Base-by-base conservation (phyloP, 495 filamentous ascomycete species). In the Ramalina intermedia region DNA sequence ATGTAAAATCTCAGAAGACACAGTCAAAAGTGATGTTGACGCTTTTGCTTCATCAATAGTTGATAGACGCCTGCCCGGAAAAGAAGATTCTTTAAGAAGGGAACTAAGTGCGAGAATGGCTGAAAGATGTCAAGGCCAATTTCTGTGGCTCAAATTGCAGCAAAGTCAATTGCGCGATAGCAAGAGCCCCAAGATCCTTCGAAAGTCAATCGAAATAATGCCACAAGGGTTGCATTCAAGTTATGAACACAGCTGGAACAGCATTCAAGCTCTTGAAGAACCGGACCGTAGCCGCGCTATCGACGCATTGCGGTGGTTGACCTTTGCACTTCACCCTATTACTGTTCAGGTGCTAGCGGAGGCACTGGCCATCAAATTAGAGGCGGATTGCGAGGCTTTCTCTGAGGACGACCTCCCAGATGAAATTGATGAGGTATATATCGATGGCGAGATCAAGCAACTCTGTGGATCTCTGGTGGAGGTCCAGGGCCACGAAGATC, bases 391-490 rank as follows among this genome's bases (percentile, higher is more conserved):
- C 2, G 23, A 51, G 5, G 41, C 37, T 14, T 37, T 52, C 5
- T 27, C 18, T 12, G 20, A 24, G 16, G 55, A 58, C 18, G 60
- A 65, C 21, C 17, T 63, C 26, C 59, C 58, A 1, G 56, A 60
- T 36, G 51, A 45, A 2, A 39, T 54, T 13, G 55, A 62, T 6
- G 50, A 55, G 12, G 21, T 40, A 5, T 65, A 61, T 50, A 49
- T 58, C 21, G 50, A 55, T 44, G 49, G 41, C 14, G 51, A 59
- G 26, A 59, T 65, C 16, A 1, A 52, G 3, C 54, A 47, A 24
- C 52, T 59, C 16, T 65, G 58, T 40, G 56, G 54, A 2, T 59
- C 59, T 9, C 47, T 63, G 13, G 38, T 65, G 14, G 61, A 63
- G 26, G 39, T 53, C 40, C 48, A 51, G 41, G 17, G n/a, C 2